These are phyloP conservation scores for Endoconidiophora laricicola DNA, from an alignment of 2,329 filamentous ascomycete species.

Conservation along the genomic window DNA sequence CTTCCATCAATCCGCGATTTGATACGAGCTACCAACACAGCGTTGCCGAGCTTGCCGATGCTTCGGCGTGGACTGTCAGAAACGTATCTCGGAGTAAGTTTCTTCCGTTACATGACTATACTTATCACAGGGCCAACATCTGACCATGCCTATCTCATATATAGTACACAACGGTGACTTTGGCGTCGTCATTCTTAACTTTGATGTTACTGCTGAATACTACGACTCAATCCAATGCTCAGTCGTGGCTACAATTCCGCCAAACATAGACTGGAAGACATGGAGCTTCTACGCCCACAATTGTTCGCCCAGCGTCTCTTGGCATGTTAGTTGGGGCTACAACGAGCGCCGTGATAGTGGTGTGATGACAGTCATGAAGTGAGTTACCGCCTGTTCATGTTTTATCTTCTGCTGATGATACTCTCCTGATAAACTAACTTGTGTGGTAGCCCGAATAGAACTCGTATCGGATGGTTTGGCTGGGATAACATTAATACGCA, in stretches of 20 bases:
- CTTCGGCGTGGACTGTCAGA: no score
- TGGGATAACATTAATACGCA: conserved; percentile 16
- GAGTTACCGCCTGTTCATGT: conserved; percentile 10
- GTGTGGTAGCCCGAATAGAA: conserved; percentile 4
- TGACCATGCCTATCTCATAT: no score
- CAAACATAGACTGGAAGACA: conserved; percentile 12
- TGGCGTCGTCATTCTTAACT: conserved; percentile 6
- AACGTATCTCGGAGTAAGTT: no score
- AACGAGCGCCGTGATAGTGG: conserved; percentile 17
- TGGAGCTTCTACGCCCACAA: conserved; percentile 16
- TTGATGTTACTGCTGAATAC: conserved; percentile 1
- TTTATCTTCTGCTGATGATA: not conserved
- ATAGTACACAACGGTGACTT: conserved; percentile 1
- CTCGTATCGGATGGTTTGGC: conserved; percentile 17
- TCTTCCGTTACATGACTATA: no score
- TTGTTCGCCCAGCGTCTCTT: conserved; percentile 17
- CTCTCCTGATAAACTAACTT: not conserved
- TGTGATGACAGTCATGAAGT: conserved; percentile 20
- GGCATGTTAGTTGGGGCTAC: conserved; percentile 21
- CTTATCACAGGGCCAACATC: no score
- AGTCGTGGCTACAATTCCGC: conserved; percentile 8
- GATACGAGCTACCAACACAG: no score
- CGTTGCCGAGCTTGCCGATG: no score
- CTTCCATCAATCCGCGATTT: no score
- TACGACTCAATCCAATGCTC: conserved; percentile 14